Evolutionary conservation across 371 early-diverging fungal species (phyloP).

Genomic region (Mortierella sp.): DNA sequence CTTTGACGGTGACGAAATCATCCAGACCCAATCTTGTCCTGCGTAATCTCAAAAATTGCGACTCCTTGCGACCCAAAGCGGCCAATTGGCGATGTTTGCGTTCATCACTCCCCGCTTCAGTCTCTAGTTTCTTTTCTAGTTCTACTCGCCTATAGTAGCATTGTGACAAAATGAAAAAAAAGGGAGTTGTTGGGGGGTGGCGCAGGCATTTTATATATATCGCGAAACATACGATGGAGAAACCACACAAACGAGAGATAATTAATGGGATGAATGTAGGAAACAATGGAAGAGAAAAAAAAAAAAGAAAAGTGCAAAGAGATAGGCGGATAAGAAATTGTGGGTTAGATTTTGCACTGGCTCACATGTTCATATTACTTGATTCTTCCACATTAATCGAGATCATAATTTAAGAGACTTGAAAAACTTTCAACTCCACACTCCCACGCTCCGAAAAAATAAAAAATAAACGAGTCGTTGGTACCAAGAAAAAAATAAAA

Average conservation of each 20-base stretch:
- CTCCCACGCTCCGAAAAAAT: background rate
- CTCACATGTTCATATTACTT: background rate
- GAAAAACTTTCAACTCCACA: background rate
- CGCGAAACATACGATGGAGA: background rate
- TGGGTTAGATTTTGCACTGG: background rate
- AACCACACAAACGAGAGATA: slow-evolving; percentile 2
- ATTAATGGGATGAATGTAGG: background rate
- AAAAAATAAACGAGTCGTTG: background rate
- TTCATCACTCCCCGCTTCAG: slow-evolving; percentile 88
- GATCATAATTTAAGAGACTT: too few relatives aligned
- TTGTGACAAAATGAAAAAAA: background rate
- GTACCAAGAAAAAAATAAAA: too few relatives aligned
- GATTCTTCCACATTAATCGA: background rate
- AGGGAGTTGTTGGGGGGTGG: background rate
- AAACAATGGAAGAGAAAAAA: background rate
- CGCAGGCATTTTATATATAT: background rate
- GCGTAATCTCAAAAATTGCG: slow-evolving; percentile 92
- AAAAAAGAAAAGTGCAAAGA: background rate
- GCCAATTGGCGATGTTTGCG: slow-evolving; percentile 86
- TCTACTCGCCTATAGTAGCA: slow-evolving; percentile 74
- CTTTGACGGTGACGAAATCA: slow-evolving; percentile 97
- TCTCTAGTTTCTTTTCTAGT: slow-evolving; percentile 79
- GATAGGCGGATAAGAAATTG: background rate
- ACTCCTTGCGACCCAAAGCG: slow-evolving; percentile 89
- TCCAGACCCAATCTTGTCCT: slow-evolving; percentile 93